These are phyloP conservation scores for Saccharum officinarum DNA, from an alignment of 176 grass and related monocot species.

Conservation along the genomic window DNA sequence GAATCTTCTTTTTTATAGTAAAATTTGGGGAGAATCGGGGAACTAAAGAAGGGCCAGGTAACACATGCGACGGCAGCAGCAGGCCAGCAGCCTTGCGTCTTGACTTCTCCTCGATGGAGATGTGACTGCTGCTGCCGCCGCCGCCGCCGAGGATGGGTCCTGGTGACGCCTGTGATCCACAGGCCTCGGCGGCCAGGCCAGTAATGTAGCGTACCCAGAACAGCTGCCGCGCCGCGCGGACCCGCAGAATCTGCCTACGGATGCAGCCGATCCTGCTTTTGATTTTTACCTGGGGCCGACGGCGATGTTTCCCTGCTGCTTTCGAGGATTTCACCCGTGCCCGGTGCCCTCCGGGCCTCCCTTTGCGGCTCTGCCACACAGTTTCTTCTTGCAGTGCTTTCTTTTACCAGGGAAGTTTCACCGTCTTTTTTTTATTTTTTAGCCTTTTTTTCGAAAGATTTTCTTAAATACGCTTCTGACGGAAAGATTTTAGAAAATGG, in stretches of 20 bases:
- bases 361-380: no score
- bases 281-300: not conserved
- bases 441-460: no score
- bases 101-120: not conserved
- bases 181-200: no score
- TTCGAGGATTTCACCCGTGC: not conserved
- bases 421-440: no score
- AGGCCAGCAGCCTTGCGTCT: not conserved
- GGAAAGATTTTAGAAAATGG: no score
- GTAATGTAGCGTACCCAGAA: not conserved
- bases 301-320: constrained; percentile 7
- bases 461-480: no score
- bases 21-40: no score
- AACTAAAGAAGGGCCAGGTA: no score
- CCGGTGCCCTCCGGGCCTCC: no score
- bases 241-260: not conserved
- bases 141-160: not conserved
- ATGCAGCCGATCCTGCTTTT: not conserved
- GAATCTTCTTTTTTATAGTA: no score
- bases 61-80: not conserved
- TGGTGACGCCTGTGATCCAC: not conserved
- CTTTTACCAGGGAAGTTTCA: no score
- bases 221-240: not conserved
- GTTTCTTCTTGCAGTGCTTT: not conserved
- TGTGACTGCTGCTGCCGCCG: not conserved